A percentile compares a stretch with the other conserved stretches of the same genome.
These are phyloP conservation scores for Aspergillus hiratsukae DNA, from an alignment of 2,329 filamentous ascomycete genomes.

Conservation along the genomic window DNA sequence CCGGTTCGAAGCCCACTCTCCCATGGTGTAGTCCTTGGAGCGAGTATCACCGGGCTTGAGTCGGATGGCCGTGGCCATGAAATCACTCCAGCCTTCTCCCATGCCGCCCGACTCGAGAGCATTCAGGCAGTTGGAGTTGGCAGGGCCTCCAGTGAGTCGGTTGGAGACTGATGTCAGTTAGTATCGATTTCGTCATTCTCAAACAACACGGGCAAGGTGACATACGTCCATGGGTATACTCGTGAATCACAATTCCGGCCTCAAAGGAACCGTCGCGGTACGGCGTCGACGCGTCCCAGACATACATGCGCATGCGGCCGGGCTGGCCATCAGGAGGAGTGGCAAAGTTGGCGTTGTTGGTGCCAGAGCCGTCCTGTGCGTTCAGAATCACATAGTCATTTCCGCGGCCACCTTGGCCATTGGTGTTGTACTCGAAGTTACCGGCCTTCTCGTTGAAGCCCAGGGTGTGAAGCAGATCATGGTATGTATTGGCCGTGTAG, in stretches of 20 bases:
- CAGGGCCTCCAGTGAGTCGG: slow-evolving; percentile 12
- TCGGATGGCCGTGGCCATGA: slow-evolving; percentile 11
- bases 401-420: slow-evolving; percentile 5
- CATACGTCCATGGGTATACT: slow-evolving; percentile 16
- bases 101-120: slow-evolving; percentile 11
- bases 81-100: slow-evolving; percentile 17
- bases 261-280: slow-evolving; percentile 10
- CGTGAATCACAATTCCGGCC: slow-evolving; percentile 13
- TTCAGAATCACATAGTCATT: slow-evolving; percentile 15
- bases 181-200: not conserved
- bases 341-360: slow-evolving; percentile 13
- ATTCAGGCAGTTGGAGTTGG: slow-evolving; percentile 9
- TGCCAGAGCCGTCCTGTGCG: slow-evolving; percentile 13
- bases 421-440: slow-evolving; percentile 14
- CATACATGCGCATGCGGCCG: slow-evolving; percentile 14
- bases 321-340: slow-evolving; percentile 13
- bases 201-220: not conserved
- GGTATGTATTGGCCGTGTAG: slow-evolving; percentile 16
- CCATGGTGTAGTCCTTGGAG: slow-evolving; percentile 7
- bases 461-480: slow-evolving; percentile 12
- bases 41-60: slow-evolving; percentile 11
- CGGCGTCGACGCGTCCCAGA: slow-evolving; percentile 6
- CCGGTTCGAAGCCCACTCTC: slow-evolving; percentile 8
- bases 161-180: slow-evolving; percentile 7
- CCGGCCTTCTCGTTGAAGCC: slow-evolving; percentile 13